These are phyloP conservation scores for Trametes punicea DNA, from an alignment of 768 basidiomycete genomes.

Conservation along the genomic window DNA sequence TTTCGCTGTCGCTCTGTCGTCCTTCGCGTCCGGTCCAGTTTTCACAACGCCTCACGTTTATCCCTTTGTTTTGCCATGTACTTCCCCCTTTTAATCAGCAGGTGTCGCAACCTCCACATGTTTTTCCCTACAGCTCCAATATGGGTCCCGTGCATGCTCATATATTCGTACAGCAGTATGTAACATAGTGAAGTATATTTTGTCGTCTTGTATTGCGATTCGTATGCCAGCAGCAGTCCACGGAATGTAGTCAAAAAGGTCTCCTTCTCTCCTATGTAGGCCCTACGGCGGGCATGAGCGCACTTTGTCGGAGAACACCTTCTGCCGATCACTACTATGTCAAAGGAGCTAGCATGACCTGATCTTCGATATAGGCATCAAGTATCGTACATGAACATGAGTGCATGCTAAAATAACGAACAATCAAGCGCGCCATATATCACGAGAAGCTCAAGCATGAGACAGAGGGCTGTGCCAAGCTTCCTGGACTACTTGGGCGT, in stretches of 20 bases:
- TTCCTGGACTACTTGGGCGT: no score
- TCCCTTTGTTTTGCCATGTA: background rate
- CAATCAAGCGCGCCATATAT: no score
- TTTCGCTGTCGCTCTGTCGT: background rate
- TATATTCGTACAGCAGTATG: conserved; percentile 10
- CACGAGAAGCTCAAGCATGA: no score
- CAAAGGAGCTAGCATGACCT: no score
- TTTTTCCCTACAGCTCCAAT: background rate
- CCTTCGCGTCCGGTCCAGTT: background rate
- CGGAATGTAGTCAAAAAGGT: background rate
- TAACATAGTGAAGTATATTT: conserved; percentile 13
- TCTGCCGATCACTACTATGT: no score
- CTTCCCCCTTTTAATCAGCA: no score
- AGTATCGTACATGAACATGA: no score
- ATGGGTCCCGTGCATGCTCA: background rate
- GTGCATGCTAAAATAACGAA: no score
- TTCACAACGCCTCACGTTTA: background rate
- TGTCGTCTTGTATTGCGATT: conserved; percentile 8
- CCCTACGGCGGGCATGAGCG: no score
- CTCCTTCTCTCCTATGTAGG: background rate
- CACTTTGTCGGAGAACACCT: no score
- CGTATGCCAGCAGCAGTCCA: background rate
- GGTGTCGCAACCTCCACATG: background rate
- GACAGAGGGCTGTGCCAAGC: no score
- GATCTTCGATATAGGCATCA: no score